Base-by-base conservation (phyloP, 2,329 filamentous ascomycete species). In the Epicoccum sorghinum region DNA sequence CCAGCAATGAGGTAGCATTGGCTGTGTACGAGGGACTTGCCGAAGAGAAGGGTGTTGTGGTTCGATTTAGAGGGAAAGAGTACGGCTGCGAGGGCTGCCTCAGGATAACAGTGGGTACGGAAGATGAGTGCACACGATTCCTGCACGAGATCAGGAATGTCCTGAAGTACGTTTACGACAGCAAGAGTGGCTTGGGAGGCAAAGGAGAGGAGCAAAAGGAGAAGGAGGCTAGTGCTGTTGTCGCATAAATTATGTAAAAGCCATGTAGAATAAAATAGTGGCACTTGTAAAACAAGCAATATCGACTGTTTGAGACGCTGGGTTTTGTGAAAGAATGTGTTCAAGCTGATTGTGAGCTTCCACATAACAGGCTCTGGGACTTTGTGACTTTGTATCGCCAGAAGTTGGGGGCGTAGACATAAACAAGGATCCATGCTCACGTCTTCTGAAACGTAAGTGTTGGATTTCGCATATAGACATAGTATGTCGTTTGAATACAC, bases 31-130 rank as follows among this genome's bases (percentile, higher is more conserved):
- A 96, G 77, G 82, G 80, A 27, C 81, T 99, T 66, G 95, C 95
- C 0, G 91, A 96, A 80, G 84, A 86, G 36, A 88, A 86, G 71
- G 92, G 93, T 0, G 93, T 99, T 0, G 93, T 99, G 6, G 93
- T 98, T 4, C 82, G 95, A 48, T 99, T 98, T 76, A 83, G 95
- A 65, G 95, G 95, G 42, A 96, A 93, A 78, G 95, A 99, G 79
- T 81, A 89, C 61, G 93, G 93, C 4, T 99, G 95, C 72, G 75
- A 88, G 37, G 95, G 93, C 0, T 97, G 93, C 69, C 77, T 99
- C 73, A 85, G 95, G 50, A 91, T 98, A 62, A 99, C 95, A 0
- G 86, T 99, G 10, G 95, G 95, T 13, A 98, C 93, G 0, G 90
- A 96, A 73, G 78, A 85, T 1, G 95, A 99, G 76, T 90, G 96